Conservation (phyloP, 768 basidiomycete species). For the Pisolithus tinctorius region DNA sequence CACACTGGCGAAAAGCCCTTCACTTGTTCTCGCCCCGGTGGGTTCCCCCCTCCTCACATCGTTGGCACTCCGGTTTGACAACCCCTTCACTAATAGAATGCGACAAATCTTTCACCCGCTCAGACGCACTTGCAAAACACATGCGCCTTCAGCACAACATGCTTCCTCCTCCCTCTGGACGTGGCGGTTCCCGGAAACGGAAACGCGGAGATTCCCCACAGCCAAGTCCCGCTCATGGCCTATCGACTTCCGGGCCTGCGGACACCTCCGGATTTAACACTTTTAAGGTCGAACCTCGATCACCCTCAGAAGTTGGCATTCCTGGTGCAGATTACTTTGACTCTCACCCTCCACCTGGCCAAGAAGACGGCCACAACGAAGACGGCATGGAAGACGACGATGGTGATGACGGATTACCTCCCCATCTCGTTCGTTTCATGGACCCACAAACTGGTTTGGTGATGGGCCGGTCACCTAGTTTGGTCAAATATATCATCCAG, state of each 20-base stretch:
- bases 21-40: conserved; percentile 73
- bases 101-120: conserved; percentile 91
- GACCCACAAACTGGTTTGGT: conserved; percentile 59
- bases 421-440: conserved; percentile 42
- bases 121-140: conserved; percentile 89
- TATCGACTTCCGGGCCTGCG: neutral
- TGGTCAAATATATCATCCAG: conserved; percentile 62
- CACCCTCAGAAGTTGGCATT: conserved; percentile 32
- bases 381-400: conserved; percentile 24
- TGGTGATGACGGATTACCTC: conserved; percentile 45
- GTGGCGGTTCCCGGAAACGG: conserved; percentile 65
- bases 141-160: conserved; percentile 85
- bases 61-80: neutral
- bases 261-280: conserved; percentile 40
- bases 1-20: conserved; percentile 96
- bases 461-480: conserved; percentile 58
- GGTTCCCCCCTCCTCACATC: conserved; percentile 16
- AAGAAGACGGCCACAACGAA: conserved; percentile 13
- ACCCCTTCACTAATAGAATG: conserved; percentile 52
- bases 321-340: conserved; percentile 30
- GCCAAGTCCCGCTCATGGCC: conserved; percentile 13
- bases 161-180: conserved; percentile 62
- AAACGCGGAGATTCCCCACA: conserved; percentile 43
- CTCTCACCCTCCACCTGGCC: conserved; percentile 5
- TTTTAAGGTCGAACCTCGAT: conserved; percentile 57